Conservation (phyloP, 345 rosid species). For the Brassica napus region DNA sequence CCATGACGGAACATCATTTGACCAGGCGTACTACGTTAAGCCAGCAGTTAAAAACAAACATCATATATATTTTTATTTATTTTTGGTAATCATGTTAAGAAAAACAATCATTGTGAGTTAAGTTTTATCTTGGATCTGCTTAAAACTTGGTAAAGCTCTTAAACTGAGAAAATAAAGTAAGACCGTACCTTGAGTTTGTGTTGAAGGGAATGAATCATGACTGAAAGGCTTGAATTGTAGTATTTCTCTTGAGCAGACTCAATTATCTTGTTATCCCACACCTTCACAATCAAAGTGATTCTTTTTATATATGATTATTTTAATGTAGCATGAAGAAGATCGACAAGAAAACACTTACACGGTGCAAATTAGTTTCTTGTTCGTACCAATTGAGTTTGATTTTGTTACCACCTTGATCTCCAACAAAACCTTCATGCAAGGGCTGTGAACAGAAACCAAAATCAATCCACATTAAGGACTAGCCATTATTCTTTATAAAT, state of each 20-base stretch:
- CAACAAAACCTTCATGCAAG: constrained; percentile 76
- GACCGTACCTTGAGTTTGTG: constrained; percentile 60
- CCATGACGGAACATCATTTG: constrained; percentile 58
- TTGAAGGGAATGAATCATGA: constrained; percentile 70
- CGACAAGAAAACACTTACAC: constrained; percentile 49
- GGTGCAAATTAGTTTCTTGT: constrained; percentile 76
- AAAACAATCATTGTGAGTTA: not conserved
- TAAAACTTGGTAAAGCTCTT: not conserved
- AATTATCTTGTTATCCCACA: constrained; percentile 89
- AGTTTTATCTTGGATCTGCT: constrained; percentile 12
- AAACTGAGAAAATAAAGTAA: not conserved
- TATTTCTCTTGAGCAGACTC: constrained; percentile 71
- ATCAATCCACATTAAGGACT: not conserved
- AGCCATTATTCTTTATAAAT: not conserved
- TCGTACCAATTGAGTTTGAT: constrained; percentile 69
- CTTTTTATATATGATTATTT: not conserved
- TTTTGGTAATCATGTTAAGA: too few species aligned
- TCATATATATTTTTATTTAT: too few species aligned
- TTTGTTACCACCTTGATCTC: constrained; percentile 82
- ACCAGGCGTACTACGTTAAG: constrained; percentile 57
- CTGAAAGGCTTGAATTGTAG: constrained; percentile 58
- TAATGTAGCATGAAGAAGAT: not conserved
- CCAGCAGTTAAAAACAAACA: not conserved
- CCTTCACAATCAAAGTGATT: constrained; percentile 46
- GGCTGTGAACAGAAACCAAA: constrained; percentile 52